Base-by-base conservation (phyloP, 176 grass and related monocot species). In the Areca catechu region DNA sequence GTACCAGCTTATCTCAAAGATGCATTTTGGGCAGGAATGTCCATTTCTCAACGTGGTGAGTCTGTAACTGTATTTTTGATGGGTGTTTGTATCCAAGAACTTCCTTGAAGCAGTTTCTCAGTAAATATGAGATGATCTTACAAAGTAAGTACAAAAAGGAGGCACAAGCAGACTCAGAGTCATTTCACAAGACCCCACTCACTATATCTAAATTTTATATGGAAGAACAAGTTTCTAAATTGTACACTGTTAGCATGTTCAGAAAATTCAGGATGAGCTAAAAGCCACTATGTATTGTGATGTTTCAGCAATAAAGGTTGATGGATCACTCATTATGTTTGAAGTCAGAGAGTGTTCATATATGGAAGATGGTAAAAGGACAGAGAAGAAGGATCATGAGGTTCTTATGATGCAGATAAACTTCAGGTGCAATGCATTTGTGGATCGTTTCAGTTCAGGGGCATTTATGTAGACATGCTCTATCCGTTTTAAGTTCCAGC, bases 241-340 rank as follows among this genome's bases (percentile, higher is more conserved):
- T 74, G 51, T 96, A 96, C 73, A 96, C 92, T 60, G 80, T 87
- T 53, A 90, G 81, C 71, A 90, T 90, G 72, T 96, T 96, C 63
- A 84, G 82, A 67, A 83, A 90, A 71, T 96, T 63, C 92, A 96
- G 74, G 92, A 90, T 58, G 92, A 96, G 71, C 75, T 96, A 49
- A 96, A 89, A 71, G 92, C 86, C 51, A 90, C 92, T 66, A 90
- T 96, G 86, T 96, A 96, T 76, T 96, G 92, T 62, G 82, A 96
- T 77, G 81, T 78, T 70, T 75, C 89, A 72, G 75, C 84, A 51
- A 76, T 73, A 58, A 86, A 81, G 76, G 68, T 70, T 79, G 76
- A 82, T 51, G 83, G 72, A 20, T 55, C 53, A 21, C 49, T 82
- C 68, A 72, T 71, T 50, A 85, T 66, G 57, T 96, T 90, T 59